Evolutionary conservation across 805 yeast genomes (phyloP).

Genomic region (Saccharomycopsis sp.): DNA sequence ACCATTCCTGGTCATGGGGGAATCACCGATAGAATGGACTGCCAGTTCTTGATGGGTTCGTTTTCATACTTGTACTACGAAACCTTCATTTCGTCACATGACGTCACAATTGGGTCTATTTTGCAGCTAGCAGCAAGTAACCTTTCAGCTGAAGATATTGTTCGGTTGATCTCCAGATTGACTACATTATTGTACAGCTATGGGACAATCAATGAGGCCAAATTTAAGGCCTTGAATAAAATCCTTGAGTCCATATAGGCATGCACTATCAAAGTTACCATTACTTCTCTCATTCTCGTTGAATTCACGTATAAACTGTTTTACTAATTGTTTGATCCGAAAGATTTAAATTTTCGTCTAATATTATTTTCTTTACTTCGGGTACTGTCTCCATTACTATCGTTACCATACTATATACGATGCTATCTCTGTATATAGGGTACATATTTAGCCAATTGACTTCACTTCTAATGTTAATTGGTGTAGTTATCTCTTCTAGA

Average conservation of each 20-base stretch:
- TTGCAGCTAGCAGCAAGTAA: constrained; percentile 72
- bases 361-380: too few species aligned
- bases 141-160: constrained; percentile 56
- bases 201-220: constrained; percentile 21
- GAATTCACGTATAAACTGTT: too few species aligned
- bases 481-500: too few species aligned
- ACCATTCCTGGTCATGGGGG: constrained; percentile 99
- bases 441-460: too few species aligned
- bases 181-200: constrained; percentile 41
- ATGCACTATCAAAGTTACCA: not conserved
- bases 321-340: too few species aligned
- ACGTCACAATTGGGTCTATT: constrained; percentile 65
- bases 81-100: constrained; percentile 74
- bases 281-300: too few species aligned
- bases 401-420: too few species aligned
- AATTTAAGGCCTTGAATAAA: not conserved
- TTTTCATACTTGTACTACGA: constrained; percentile 89
- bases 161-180: constrained; percentile 54
- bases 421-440: too few species aligned
- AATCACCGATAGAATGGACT: constrained; percentile 93
- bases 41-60: constrained; percentile 97
- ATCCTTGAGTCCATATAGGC: not conserved
- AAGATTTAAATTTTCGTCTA: too few species aligned
- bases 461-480: too few species aligned
- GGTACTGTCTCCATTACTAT: too few species aligned